Evolutionary conservation across 2,329 filamentous ascomycete genomes (phyloP).

Genomic region (Fusarium nurragi): DNA sequence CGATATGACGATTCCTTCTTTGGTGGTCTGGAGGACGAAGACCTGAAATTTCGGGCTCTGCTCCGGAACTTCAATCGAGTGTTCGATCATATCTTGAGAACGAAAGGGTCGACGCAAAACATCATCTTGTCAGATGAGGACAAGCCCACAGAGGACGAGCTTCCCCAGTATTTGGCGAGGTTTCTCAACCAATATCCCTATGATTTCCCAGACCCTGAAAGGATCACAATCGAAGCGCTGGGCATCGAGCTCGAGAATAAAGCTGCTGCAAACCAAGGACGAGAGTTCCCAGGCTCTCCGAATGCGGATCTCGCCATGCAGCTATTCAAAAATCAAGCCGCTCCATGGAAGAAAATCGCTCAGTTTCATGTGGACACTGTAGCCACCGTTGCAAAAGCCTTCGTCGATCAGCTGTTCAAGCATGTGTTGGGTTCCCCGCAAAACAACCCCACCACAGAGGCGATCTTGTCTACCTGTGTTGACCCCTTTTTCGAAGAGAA

Average conservation of each 20-base stretch:
- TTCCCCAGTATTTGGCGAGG: conserved; percentile 44
- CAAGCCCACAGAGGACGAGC: rapidly evolving
- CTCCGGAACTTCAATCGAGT: conserved; percentile 46
- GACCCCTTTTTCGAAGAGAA: conserved; percentile 50
- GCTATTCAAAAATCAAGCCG: conserved; percentile 52
- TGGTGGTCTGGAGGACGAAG: conserved; percentile 26
- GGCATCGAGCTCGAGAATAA: conserved; percentile 38
- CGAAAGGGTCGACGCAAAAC: conserved; percentile 35
- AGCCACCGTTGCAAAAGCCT: conserved; percentile 44
- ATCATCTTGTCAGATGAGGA: conserved; percentile 20
- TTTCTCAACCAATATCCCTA: conserved; percentile 45
- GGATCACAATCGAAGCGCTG: conserved; percentile 31
- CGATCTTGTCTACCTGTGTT: conserved; percentile 41
- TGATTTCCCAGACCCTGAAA: conserved; percentile 42
- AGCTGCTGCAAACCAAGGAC: conserved; percentile 49
- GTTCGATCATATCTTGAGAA: conserved; percentile 44
- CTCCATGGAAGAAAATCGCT: conserved; percentile 53
- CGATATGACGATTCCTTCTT: conserved; percentile 53
- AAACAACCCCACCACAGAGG: conserved; percentile 30
- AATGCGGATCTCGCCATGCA: conserved; percentile 51
- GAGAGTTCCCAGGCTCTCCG: conserved; percentile 52
- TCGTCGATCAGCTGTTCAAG: conserved; percentile 51
- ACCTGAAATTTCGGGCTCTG: conserved; percentile 45
- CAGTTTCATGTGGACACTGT: conserved; percentile 49
- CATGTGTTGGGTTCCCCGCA: conserved; percentile 44